Base-by-base conservation (phyloP, 164 flowering plant genomes). In the Chimonanthus praecox region DNA sequence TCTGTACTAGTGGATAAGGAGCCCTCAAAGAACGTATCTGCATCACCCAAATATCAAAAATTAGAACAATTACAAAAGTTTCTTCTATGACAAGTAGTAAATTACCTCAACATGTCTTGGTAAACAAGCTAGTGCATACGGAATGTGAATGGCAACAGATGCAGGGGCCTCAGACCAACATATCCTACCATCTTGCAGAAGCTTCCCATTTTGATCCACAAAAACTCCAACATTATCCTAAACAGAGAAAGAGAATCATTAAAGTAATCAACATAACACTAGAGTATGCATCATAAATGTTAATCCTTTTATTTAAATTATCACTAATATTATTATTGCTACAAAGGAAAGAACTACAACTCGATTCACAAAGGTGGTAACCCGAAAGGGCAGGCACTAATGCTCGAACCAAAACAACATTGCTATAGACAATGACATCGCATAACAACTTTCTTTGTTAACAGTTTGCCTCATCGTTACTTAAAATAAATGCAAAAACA, bases 101-200 rank as follows among this genome's bases (percentile, higher is more conserved):
- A 50, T 50, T 84, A 95, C 99, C 99, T 94, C 98, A 76, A 96
- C 77, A 82, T 90, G 89, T 82, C 98, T 89, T 69, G 95, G 94
- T 70, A 96, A 83, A 67, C 87, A 84, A 83, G 87, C 99, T 69
- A 96, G 83, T 58, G 89, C 97, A 86, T 90, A 92, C 21, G 97
- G 97, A 76, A 82, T 86, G 78, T 90, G 94, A 73, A 94, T 91
- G 64, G 88, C 83, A 79, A 96, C 86, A 74, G 78, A 82, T 45
- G 84, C 58, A 47, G 98, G 98, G 58, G 97, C 92, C 84, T 96
- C 99, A 54, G 98, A 94, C 99, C 98, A 96, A 80, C 92, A 89
- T 76, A 96, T 89, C 80, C 95, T 83, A 71, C 97, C 99, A 72
- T 90, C 98, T 77, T 88, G 92, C 76, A 87, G 88, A 78, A 94